Evolutionary conservation across 495 filamentous ascomycete genomes (phyloP), one percentile per base, ranked within the genome.

Genomic region (Xeromyces bisporus): DNA sequence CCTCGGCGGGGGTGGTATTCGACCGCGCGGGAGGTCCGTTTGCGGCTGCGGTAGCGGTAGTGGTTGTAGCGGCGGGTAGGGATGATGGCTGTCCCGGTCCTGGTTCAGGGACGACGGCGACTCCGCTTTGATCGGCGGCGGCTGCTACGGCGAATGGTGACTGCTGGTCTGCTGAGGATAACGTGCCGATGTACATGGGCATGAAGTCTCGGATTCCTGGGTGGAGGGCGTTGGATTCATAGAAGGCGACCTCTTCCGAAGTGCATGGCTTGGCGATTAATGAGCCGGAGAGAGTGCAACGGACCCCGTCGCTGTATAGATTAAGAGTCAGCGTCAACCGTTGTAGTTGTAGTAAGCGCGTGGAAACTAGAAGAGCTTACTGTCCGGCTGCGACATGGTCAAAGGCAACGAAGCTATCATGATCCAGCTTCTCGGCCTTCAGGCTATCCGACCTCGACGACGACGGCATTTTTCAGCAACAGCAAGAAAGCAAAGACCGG

Each of bases 231-330:
- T 75, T 73, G 15, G 75, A 71, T 54, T 94, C 75, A 69, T 99
- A 99, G 58, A 99, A 99, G 15, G 73, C 70, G 35, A 93, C 72
- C 57, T 99, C 89, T 35, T 72, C 67, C 25, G 69, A 52, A 5
- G 82, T 92, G 56, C 89, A 94, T 17, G 89, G 89, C 55, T 99
- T 99, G 51, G 94, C 81, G 47, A 99, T 76, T 11, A 94, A 62
- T 34, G 78, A 69, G 44, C 89, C 89, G 29, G 80, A 76, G 32
- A 66, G 57, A 44, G 93, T 84, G 48, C 77, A 85, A 38, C 92
- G 73, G 26, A 93, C 85, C 40, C 89, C 89, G 27, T 89, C 86
- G 56, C 86, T 96, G 51, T 29, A 32, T 36, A 18, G 23, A 15
- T 26, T 18, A 25, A 37, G 28, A 23, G 7, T n/a, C 2, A n/a